Evolutionary conservation across 306 rosid species (phyloP).

Genomic region (Spatholobus suberectus): DNA sequence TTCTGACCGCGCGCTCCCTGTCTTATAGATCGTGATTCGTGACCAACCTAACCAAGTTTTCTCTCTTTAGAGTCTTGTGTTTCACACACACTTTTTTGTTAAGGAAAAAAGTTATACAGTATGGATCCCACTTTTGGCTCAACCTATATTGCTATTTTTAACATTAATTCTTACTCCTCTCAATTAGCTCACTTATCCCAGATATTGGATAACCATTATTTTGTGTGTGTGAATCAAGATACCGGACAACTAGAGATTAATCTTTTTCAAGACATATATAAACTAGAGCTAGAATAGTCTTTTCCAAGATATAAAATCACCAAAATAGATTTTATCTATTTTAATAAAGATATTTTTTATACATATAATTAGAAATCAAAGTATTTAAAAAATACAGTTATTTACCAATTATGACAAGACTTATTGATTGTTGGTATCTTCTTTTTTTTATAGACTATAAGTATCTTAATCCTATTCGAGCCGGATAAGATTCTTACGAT

Average conservation of each 20-base stretch:
- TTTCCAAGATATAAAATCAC: not conserved
- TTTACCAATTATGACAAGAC: not conserved
- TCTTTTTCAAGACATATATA: not conserved
- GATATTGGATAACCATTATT: too few species aligned
- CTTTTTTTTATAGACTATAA: too few species aligned
- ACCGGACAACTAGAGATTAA: not conserved
- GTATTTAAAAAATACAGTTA: not conserved
- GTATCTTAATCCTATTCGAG: too few species aligned
- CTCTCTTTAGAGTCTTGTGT: constrained; percentile 2
- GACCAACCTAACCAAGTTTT: constrained; percentile 13
- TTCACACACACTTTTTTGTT: constrained; percentile 4
- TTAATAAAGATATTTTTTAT: not conserved
- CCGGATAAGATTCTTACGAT: too few species aligned
- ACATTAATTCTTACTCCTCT: not conserved
- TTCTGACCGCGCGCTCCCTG: not conserved
- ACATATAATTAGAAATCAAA: not conserved
- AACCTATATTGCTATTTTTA: not conserved
- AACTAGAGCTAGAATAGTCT: not conserved
- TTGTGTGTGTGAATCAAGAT: not conserved
- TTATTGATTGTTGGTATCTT: not conserved
- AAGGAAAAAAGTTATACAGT: not conserved
- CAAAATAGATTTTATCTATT: not conserved
- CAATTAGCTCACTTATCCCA: too few species aligned
- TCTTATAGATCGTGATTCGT: not conserved
- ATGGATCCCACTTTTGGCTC: constrained; percentile 1